Base-by-base conservation (phyloP, 2,329 filamentous ascomycete species). In the Metarhizium brunneum region DNA sequence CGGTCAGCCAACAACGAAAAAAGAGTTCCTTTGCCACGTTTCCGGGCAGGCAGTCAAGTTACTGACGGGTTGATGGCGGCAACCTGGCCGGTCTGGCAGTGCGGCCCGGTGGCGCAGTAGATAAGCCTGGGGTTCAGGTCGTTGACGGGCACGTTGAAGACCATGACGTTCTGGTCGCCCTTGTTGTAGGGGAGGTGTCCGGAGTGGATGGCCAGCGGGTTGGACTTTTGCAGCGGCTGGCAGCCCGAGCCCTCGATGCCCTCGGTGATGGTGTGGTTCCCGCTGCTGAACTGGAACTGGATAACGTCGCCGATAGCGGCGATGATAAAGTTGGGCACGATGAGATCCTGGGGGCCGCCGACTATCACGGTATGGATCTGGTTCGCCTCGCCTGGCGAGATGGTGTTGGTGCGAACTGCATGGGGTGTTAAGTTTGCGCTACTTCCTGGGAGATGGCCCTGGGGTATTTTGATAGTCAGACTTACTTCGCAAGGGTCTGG, bases 21-120 rank as follows among this genome's bases (percentile, higher is more conserved):
- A 13, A 13, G 13, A 13, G 35, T 25, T 25, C 20, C 20, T 25
- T 3, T 25, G 20, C 20, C 20, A 25, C 20, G 20, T 25, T 25
- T 25, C 20, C 3, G 3, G 20, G 20, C 20, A 25, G 20, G 20
- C 8, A 36, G 35, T 8, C 13, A 36, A 13, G 20, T 30, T 25
- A 52, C 70, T 57, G 55, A 73, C 71, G 74, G 73, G 56, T 81
- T 81, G 43, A 81, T 72, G 6, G 78, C 71, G 66, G 78, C 73
- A 32, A 76, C 71, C 69, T 80, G 79, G 7, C 77, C 78, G 4
- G 25, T 25, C 25, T 25, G 25, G 25, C 25, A 25, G 25, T 25
- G 25, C 25, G 25, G 25, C 25, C 25, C 25, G 8, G 62, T 63
- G 61, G 78, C 73, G 49, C 79, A 81, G 56, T 81, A 81, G 36